These are phyloP conservation scores for Mycena albidolilacea DNA, from an alignment of 768 basidiomycete species.

Conservation along the genomic window DNA sequence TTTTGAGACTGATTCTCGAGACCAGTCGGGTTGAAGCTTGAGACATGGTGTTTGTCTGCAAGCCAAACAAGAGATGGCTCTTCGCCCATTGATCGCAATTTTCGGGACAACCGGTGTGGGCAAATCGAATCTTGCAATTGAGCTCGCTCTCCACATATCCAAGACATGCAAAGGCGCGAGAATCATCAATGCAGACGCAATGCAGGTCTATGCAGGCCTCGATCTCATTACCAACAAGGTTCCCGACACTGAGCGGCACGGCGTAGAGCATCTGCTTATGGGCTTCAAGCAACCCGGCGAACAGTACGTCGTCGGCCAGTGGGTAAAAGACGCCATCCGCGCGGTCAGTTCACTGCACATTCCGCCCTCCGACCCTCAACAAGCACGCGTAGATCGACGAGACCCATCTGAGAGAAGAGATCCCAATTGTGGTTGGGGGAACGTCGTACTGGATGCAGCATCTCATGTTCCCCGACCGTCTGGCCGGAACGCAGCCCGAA, in stretches of 20 bases:
- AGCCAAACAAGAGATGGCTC: conserved; percentile 46
- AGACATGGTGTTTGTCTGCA: conserved; percentile 46
- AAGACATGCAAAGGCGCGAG: conserved; percentile 67
- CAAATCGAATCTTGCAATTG: conserved; percentile 92
- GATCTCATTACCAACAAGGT: conserved; percentile 97
- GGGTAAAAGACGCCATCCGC: conserved; percentile 86
- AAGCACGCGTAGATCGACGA: conserved; percentile 74
- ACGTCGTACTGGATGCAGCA: conserved; percentile 99
- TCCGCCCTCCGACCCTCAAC: conserved; percentile 16
- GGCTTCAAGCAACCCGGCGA: conserved; percentile 89
- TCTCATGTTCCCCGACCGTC: conserved; percentile 88
- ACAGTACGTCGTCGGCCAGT: conserved; percentile 89
- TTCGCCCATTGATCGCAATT: conserved; percentile 83
- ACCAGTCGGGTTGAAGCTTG: conserved; percentile 47
- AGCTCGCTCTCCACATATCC: conserved; percentile 79
- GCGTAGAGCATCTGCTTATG: conserved; percentile 92
- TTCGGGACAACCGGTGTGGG: conserved; percentile 97
- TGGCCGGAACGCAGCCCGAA: conserved; percentile 54
- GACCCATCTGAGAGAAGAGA: conserved; percentile 69
- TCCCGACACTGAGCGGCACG: conserved; percentile 79
- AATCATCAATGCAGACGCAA: conserved; percentile 96
- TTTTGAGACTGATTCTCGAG: conserved; percentile 73
- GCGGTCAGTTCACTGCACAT: conserved; percentile 66
- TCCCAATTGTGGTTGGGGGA: conserved; percentile 95
- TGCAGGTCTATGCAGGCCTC: conserved; percentile 96